phyloP scores from a whole-genome alignment of 257 asterid species.

The Capsicum rhomboideum region DNA sequence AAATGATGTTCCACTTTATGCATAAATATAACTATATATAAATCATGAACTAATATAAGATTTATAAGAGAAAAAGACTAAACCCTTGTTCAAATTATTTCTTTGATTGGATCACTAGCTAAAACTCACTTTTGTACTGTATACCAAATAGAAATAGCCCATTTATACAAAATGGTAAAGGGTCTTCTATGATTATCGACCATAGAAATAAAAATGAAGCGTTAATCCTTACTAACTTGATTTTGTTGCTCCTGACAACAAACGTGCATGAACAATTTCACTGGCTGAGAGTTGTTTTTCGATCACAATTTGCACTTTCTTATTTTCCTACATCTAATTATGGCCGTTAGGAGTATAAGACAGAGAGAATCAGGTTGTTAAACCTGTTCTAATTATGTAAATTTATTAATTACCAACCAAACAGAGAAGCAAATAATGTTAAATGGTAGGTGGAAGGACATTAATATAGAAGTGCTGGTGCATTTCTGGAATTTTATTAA shows the following conservation, averaged over 20 bases:
- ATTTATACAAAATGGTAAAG: no score
- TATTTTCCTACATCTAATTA: not conserved
- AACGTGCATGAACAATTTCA: no score
- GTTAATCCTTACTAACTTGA: no score
- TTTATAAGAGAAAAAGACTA: not conserved
- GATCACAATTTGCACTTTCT: not conserved
- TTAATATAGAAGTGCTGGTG: not conserved
- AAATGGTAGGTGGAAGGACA: not conserved
- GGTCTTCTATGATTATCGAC: no score
- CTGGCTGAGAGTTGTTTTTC: no score
- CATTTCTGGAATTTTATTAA: not conserved
- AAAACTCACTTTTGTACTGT: no score
- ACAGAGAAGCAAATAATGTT: not conserved
- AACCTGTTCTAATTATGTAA: not conserved
- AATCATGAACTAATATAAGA: not conserved
- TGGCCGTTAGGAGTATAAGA: not conserved
- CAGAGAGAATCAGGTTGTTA: not conserved
- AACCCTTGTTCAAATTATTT: no score
- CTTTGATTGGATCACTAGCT: no score
- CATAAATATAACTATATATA: not conserved
- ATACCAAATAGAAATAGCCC: no score
- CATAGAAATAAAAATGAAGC: no score
- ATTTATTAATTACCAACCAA: not conserved
- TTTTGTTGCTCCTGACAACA: no score
- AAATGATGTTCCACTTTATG: not conserved